These are phyloP conservation scores for Colletotrichum sp. DNA, from an alignment of 2,329 filamentous ascomycete species.

Conservation along the genomic window DNA sequence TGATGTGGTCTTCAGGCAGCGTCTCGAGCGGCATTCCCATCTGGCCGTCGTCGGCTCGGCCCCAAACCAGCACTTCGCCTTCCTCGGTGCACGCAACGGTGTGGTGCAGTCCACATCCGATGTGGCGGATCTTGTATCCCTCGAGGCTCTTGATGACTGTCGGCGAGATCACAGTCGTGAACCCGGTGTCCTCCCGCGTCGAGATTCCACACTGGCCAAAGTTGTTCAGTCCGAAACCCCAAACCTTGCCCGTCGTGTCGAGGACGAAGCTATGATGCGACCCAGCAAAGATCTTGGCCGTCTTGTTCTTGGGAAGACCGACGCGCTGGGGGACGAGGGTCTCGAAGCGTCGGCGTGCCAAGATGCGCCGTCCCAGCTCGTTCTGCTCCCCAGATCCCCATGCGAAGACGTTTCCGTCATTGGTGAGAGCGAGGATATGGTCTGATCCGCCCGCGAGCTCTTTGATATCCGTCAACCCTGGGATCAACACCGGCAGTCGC, in stretches of 20 bases:
- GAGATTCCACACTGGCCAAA: constrained; percentile 71
- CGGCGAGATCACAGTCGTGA: constrained; percentile 54
- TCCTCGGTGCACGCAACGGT: constrained; percentile 52
- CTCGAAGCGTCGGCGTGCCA: constrained; percentile 54
- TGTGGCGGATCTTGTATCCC: constrained; percentile 57
- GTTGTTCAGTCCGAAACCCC: constrained; percentile 74
- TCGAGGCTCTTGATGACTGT: constrained; percentile 59
- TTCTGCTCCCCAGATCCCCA: constrained; percentile 63
- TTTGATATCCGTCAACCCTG: constrained; percentile 55
- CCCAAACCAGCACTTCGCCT: constrained; percentile 50
- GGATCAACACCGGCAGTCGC: constrained; percentile 46
- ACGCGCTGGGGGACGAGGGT: constrained; percentile 48
- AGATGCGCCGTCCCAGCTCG: constrained; percentile 44
- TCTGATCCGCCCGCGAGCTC: constrained; percentile 61
- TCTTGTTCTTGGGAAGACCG: constrained; percentile 36
- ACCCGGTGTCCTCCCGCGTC: constrained; percentile 8
- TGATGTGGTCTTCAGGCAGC: constrained; percentile 54
- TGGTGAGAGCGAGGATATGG: constrained; percentile 60
- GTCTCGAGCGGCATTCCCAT: constrained; percentile 62
- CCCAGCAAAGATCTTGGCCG: constrained; percentile 51
- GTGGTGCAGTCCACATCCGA: constrained; percentile 72
- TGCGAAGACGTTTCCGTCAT: constrained; percentile 54
- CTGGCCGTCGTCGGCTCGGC: constrained; percentile 55
- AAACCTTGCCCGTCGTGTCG: constrained; percentile 66
- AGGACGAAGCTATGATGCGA: constrained; percentile 75